Conservation (phyloP, 768 basidiomycete genomes). For the Lactarius vividus region DNA sequence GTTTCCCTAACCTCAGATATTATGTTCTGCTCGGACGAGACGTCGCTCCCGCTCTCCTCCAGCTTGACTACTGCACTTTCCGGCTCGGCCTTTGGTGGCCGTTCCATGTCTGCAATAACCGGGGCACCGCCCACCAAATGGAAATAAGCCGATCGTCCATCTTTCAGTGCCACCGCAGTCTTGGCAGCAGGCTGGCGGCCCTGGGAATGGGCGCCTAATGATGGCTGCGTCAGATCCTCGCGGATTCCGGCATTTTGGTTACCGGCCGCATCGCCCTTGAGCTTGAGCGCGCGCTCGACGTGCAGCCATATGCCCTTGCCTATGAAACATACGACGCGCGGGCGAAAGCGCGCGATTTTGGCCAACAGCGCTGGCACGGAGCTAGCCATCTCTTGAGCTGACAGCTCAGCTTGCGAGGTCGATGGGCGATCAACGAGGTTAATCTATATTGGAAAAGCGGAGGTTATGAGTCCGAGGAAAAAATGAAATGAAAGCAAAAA, state of each 20-base stretch:
- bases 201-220: not conserved
- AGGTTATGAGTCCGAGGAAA: not conserved
- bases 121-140: not conserved
- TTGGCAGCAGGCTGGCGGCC: not conserved
- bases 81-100: constrained; percentile 1
- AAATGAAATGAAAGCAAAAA: not conserved
- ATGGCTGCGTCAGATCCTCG: not conserved
- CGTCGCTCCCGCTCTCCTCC: not conserved
- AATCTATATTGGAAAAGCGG: constrained; percentile 46
- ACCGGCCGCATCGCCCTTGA: not conserved
- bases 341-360: constrained; percentile 57
- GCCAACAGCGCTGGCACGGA: constrained; percentile 56
- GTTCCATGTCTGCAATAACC: not conserved
- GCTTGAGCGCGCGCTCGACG: constrained; percentile 35
- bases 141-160: not conserved
- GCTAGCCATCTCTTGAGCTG: constrained; percentile 46
- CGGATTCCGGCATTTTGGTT: not conserved
- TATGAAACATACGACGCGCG: constrained; percentile 73
- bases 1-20: not conserved
- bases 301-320: constrained; percentile 64
- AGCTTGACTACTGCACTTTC: not conserved
- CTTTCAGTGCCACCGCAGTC: not conserved
- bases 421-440: constrained; percentile 74
- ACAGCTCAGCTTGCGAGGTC: constrained; percentile 56
- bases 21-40: not conserved